These are phyloP conservation scores for Phytophthora macrochlamydospora DNA, from an alignment of 352 stramenopile species.

Conservation along the genomic window DNA sequence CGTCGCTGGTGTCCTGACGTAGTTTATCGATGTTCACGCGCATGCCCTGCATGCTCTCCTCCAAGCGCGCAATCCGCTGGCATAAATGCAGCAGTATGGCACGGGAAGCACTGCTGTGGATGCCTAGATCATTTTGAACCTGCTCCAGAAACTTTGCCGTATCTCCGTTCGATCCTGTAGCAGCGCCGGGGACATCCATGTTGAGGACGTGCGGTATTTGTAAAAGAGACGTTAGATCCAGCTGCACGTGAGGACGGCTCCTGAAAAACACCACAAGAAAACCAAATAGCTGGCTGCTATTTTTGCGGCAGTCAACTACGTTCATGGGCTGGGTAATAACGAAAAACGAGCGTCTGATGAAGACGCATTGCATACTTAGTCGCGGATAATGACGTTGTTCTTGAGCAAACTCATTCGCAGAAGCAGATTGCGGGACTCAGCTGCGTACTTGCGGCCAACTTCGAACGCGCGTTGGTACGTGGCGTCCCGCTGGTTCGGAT, in stretches of 20 bases:
- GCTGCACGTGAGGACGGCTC: too few species aligned
- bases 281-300: too few species aligned
- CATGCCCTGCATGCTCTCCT: slow-evolving; percentile 45
- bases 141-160: slow-evolving; percentile 38
- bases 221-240: too few species aligned
- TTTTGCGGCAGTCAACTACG: too few species aligned
- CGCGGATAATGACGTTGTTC: slow-evolving; percentile 83
- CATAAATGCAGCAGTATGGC: slow-evolving; percentile 71
- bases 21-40: slow-evolving; percentile 49
- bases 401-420: slow-evolving; percentile 89
- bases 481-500: slow-evolving; percentile 76
- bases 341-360: too few species aligned
- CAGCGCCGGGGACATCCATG: too few species aligned
- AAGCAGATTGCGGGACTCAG: slow-evolving; percentile 81
- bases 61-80: slow-evolving; percentile 58
- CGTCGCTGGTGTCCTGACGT: slow-evolving; percentile 40
- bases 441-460: slow-evolving; percentile 81
- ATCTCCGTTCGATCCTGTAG: too few species aligned
- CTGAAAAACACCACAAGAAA: too few species aligned
- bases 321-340: too few species aligned
- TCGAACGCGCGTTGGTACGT: slow-evolving; percentile 84
- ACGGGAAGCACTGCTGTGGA: slow-evolving; percentile 60
- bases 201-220: too few species aligned
- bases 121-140: slow-evolving; percentile 55
- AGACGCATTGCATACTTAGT: slow-evolving; percentile 31